Conservation (phyloP, 2,329 filamentous ascomycete species). For the Neofusicoccum sp. region DNA sequence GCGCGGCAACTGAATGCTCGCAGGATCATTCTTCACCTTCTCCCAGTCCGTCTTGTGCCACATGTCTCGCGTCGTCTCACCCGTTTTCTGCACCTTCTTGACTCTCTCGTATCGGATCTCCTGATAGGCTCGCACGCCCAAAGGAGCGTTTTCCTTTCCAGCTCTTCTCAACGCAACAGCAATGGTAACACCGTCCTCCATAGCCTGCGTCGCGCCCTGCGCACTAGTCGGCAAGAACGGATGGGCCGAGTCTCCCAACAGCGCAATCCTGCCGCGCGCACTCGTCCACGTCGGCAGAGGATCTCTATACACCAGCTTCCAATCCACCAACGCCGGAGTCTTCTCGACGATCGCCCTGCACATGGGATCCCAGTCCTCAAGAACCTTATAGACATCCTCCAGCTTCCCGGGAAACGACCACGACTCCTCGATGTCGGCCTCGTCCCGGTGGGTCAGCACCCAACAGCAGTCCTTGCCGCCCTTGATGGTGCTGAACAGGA, state of each 20-base stretch:
- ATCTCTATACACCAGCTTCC: slow-evolving; percentile 23
- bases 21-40: slow-evolving; percentile 9
- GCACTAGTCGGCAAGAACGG: slow-evolving; percentile 22
- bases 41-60: slow-evolving; percentile 32
- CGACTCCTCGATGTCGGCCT: slow-evolving; percentile 39
- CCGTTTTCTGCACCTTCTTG: slow-evolving; percentile 27
- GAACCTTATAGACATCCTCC: slow-evolving; percentile 36
- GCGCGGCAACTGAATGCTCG: neutral
- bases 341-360: slow-evolving; percentile 49
- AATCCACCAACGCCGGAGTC: slow-evolving; percentile 30
- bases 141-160: slow-evolving; percentile 8
- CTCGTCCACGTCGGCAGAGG: slow-evolving; percentile 22
- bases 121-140: slow-evolving; percentile 13
- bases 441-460: slow-evolving; percentile 40
- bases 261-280: neutral
- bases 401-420: slow-evolving; percentile 40
- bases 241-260: slow-evolving; percentile 24
- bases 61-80: slow-evolving; percentile 18
- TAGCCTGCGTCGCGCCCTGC: slow-evolving; percentile 22
- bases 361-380: slow-evolving; percentile 45
- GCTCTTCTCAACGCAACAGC: slow-evolving; percentile 12
- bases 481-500: slow-evolving; percentile 42
- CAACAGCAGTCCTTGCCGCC: slow-evolving; percentile 40
- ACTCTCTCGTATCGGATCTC: slow-evolving; percentile 12
- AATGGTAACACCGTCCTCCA: slow-evolving; percentile 23